These are phyloP conservation scores for Colletotrichum chlorophyti DNA, from an alignment of 2,329 filamentous ascomycete genomes.

Conservation along the genomic window DNA sequence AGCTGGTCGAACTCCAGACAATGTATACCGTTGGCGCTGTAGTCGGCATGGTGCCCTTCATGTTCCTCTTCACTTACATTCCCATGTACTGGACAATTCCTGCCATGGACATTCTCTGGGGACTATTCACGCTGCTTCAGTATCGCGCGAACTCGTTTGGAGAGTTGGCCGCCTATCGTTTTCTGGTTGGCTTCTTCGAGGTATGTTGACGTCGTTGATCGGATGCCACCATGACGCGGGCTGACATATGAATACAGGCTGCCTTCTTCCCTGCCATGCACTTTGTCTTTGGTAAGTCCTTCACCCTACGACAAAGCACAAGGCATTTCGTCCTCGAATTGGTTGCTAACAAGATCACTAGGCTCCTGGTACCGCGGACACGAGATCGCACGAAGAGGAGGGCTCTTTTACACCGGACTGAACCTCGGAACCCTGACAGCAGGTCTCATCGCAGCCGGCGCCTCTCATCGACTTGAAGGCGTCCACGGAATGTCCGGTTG, in stretches of 20 bases:
- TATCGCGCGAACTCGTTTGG: constrained; percentile 31
- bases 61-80: constrained; percentile 36
- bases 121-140: constrained; percentile 58
- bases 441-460: constrained; percentile 52
- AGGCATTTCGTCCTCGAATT: too few relatives aligned
- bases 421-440: constrained; percentile 52
- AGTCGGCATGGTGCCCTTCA: constrained; percentile 38
- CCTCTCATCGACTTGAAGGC: constrained; percentile 49
- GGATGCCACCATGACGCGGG: constrained; percentile 37
- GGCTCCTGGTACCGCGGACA: constrained; percentile 58
- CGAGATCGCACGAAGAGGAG: constrained; percentile 45
- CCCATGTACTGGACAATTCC: constrained; percentile 37
- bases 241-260: constrained; percentile 43
- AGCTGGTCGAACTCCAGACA: constrained; percentile 35
- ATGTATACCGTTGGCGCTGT: constrained; percentile 34
- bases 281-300: constrained; percentile 47
- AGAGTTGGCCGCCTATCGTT: constrained; percentile 35
- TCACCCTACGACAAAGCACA: too few relatives aligned
- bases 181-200: constrained; percentile 42
- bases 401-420: constrained; percentile 51
- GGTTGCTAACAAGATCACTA: constrained; percentile 21
- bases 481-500: constrained; percentile 48
- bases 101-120: constrained; percentile 56
- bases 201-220: neutral
- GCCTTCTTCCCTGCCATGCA: constrained; percentile 41